These are phyloP conservation scores for Termitomyces sp. DNA, from an alignment of 768 basidiomycete species.

Conservation along the genomic window DNA sequence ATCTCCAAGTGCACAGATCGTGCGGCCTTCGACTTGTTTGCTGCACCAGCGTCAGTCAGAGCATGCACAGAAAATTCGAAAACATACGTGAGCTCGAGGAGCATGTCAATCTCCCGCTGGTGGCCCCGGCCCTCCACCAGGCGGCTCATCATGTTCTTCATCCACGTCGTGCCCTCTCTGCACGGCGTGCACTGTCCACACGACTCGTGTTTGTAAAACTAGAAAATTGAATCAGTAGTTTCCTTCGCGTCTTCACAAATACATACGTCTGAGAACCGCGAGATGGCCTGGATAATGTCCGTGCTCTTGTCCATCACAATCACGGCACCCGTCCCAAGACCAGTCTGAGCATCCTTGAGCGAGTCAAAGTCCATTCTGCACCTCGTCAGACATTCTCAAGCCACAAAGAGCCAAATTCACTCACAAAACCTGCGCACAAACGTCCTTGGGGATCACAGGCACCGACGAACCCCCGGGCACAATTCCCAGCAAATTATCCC, in stretches of 20 bases:
- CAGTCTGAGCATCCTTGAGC: constrained; percentile 92
- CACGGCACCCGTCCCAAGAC: constrained; percentile 95
- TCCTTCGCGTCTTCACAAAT: background rate
- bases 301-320: constrained; percentile 99
- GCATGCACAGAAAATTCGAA: background rate
- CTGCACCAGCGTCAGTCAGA: constrained; percentile 30
- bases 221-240: background rate
- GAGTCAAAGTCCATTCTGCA: constrained; percentile 97
- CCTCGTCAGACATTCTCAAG: background rate
- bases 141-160: constrained; percentile 99
- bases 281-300: constrained; percentile 91
- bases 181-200: constrained; percentile 98
- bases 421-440: constrained; percentile 84
- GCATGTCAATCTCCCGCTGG: constrained; percentile 95
- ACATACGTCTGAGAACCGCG: constrained; percentile 78
- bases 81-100: constrained; percentile 85
- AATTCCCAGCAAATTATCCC: constrained; percentile 97
- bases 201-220: constrained; percentile 99
- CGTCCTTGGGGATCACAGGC: constrained; percentile 80
- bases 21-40: constrained; percentile 95
- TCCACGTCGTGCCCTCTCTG: constrained; percentile 95
- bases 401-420: constrained; percentile 25
- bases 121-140: constrained; percentile 91
- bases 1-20: constrained; percentile 95
- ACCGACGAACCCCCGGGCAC: constrained; percentile 95